Percentiles rank a stretch among this genome's conserved stretches.
phyloP scores from a whole-genome alignment of 192 early-diverging fungal species.

The Mortierella claussenii region DNA sequence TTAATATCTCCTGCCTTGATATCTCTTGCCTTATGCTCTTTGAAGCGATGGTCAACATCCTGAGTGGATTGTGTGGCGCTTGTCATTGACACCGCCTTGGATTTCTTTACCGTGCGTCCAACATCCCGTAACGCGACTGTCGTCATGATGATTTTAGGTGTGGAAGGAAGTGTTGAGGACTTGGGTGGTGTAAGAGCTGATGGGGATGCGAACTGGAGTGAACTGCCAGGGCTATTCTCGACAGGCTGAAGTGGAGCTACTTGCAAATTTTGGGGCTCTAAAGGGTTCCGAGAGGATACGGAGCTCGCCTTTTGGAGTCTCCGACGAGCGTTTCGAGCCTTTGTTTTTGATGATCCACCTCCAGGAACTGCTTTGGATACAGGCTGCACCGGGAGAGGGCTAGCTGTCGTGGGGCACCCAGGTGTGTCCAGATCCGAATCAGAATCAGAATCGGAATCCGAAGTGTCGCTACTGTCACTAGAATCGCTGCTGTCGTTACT shows the following conservation, averaged over 20 bases:
- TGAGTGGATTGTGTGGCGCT: conserved; percentile 8
- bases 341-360: not conserved
- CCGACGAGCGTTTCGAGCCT: conserved; percentile 22
- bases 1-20: not conserved
- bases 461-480: not conserved
- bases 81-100: not conserved
- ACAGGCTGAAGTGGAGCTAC: not conserved
- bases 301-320: not conserved
- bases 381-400: not conserved
- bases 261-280: too few relatives aligned
- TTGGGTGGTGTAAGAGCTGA: not conserved
- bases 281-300: too few relatives aligned
- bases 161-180: not conserved
- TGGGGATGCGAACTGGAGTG: not conserved
- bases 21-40: not conserved
- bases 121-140: conserved; percentile 22
- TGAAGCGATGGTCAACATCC: not conserved
- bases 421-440: too few relatives aligned
- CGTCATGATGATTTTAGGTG: conserved; percentile 43
- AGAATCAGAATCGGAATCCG: conserved; percentile 20
- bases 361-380: not conserved
- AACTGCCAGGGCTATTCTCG: not conserved
- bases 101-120: not conserved
- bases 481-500: conserved; percentile 2
- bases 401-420: too few relatives aligned